Conservation (phyloP, 768 basidiomycete genomes). For the Tylopilus plumbeoviolaceoides region DNA sequence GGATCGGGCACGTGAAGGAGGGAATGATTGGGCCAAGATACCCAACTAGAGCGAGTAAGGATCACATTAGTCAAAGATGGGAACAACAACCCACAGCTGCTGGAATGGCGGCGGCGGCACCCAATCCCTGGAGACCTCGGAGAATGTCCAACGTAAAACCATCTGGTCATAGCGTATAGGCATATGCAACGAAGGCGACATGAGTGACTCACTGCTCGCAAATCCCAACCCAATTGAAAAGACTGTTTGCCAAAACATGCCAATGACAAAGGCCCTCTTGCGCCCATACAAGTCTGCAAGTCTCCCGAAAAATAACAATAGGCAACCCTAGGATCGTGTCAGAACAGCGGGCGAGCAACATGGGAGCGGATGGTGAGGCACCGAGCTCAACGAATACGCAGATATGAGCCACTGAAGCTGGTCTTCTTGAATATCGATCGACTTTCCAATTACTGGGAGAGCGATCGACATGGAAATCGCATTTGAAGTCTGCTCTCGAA, state of each 20-base stretch:
- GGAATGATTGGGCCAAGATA: constrained; percentile 77
- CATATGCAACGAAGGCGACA: neutral
- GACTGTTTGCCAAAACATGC: constrained; percentile 47
- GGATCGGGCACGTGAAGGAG: constrained; percentile 60
- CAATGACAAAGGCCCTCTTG: constrained; percentile 60
- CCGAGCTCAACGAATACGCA: constrained; percentile 65
- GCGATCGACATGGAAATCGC: constrained; percentile 46
- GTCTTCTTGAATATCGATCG: constrained; percentile 46
- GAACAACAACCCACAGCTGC: constrained; percentile 47
- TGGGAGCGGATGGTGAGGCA: constrained; percentile 26
- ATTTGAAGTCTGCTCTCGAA: constrained; percentile 26
- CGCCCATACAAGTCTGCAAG: constrained; percentile 77
- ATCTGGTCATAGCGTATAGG: constrained; percentile 33
- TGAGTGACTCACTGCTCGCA: constrained; percentile 37
- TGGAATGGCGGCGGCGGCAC: constrained; percentile 70
- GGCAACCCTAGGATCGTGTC: constrained; percentile 56
- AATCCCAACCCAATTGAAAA: constrained; percentile 68
- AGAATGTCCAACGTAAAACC: constrained; percentile 61
- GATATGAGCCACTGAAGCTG: constrained; percentile 65
- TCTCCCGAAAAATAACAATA: constrained; percentile 73
- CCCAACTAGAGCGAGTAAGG: constrained; percentile 51
- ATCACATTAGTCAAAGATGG: neutral
- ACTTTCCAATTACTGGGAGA: constrained; percentile 46
- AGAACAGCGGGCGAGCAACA: neutral
- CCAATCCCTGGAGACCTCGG: constrained; percentile 75